A percentile compares a stretch with the other conserved stretches of the same genome.
Conservation (phyloP, 2,329 filamentous ascomycete species). For the Diplodia intermedia region DNA sequence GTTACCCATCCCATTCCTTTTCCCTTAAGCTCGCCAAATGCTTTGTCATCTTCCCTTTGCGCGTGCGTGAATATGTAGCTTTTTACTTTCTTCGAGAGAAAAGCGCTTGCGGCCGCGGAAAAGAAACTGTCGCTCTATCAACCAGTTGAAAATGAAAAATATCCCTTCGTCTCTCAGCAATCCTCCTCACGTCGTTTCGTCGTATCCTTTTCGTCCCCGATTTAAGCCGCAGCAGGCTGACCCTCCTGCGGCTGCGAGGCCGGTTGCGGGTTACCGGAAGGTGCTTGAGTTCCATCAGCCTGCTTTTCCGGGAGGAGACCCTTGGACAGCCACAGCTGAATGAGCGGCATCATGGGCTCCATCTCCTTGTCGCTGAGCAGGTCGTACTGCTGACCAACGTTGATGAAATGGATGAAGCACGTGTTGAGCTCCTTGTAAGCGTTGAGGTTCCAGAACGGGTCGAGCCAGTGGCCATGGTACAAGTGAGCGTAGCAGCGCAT, state of each 20-base stretch:
- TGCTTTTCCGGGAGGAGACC: constrained; percentile 72
- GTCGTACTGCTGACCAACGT: constrained; percentile 75
- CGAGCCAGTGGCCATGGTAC: constrained; percentile 60
- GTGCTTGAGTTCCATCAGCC: neutral
- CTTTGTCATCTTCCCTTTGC: constrained; percentile 5
- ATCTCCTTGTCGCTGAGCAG: constrained; percentile 86
- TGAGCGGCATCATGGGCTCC: constrained; percentile 93
- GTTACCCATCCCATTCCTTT: constrained; percentile 17
- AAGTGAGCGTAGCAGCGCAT: constrained; percentile 62
- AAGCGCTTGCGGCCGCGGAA: constrained; percentile 22
- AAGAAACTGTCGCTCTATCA: constrained; percentile 24
- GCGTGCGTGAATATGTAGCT: neutral
- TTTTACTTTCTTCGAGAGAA: constrained; percentile 1
- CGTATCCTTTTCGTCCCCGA: neutral
- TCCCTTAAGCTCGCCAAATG: constrained; percentile 4
- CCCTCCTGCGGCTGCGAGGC: constrained; percentile 23
- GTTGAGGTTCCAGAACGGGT: constrained; percentile 58
- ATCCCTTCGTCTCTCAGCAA: neutral
- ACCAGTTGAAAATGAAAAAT: neutral
- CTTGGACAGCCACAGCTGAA: constrained; percentile 89
- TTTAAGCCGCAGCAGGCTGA: constrained; percentile 8
- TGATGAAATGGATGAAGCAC: constrained; percentile 62
- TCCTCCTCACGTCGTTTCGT: neutral
- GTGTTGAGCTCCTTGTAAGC: constrained; percentile 60
- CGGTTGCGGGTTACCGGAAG: neutral